A percentile compares a stretch with the other conserved stretches of the same genome.
These are phyloP conservation scores for Gaeumannomyces sp. DNA, from an alignment of 2,329 filamentous ascomycete genomes.

Conservation along the genomic window DNA sequence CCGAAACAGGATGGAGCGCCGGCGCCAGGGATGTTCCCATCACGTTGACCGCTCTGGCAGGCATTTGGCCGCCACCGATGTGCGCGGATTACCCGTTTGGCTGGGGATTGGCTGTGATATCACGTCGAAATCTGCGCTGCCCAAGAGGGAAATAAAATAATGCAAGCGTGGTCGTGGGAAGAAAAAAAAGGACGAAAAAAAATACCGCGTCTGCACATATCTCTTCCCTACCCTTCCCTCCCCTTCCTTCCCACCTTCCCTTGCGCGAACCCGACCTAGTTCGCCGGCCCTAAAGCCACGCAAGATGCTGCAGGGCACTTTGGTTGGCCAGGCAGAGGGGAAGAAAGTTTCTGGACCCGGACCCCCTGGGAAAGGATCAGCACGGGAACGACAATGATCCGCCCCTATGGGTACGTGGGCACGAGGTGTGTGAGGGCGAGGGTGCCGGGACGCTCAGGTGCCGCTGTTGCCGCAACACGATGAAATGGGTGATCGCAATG, in stretches of 20 bases:
- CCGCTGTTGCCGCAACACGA: background rate
- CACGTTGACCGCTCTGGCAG: background rate
- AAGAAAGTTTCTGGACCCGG: background rate
- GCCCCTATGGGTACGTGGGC: background rate
- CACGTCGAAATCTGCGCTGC: background rate
- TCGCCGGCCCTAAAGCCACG: too few relatives aligned
- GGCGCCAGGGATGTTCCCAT: background rate
- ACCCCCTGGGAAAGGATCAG: background rate
- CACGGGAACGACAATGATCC: background rate
- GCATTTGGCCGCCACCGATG: background rate
- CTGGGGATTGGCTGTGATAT: background rate
- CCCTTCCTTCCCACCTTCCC: background rate
- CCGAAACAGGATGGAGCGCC: background rate
- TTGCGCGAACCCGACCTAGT: background rate
- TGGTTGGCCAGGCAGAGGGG: background rate
- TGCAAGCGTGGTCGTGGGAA: background rate
- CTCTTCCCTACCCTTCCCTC: too few relatives aligned
- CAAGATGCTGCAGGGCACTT: background rate
- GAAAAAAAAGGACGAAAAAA: too few relatives aligned
- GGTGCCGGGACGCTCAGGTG: background rate
- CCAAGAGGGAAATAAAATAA: background rate
- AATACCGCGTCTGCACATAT: too few relatives aligned
- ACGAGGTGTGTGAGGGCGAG: too few relatives aligned
- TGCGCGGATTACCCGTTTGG: background rate
- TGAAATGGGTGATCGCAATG: background rate